These are phyloP conservation scores for Wakefieldia striispora DNA, from an alignment of 768 basidiomycete genomes.

Conservation along the genomic window DNA sequence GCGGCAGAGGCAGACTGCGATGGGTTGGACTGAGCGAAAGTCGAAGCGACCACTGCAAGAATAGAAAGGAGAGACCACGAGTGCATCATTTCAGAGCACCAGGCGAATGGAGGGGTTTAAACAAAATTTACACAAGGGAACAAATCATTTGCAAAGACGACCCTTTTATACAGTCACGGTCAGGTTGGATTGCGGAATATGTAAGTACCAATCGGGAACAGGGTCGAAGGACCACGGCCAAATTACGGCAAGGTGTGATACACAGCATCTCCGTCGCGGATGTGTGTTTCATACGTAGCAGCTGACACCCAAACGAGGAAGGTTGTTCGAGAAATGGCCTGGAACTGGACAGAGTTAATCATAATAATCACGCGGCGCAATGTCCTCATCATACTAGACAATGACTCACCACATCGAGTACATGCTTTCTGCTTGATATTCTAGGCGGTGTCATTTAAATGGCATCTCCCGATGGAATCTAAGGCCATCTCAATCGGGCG, in stretches of 20 bases:
- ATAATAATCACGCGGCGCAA: too few species aligned
- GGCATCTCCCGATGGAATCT: too few species aligned
- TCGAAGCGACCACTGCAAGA: slow-evolving; percentile 19
- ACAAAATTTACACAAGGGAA: slow-evolving; percentile 24
- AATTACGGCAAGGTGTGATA: slow-evolving; percentile 1
- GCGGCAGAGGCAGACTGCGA: slow-evolving; percentile 20
- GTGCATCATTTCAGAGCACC: slow-evolving; percentile 23
- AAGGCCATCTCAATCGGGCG: too few species aligned
- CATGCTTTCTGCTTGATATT: too few species aligned
- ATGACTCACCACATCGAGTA: too few species aligned
- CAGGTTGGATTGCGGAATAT: background rate
- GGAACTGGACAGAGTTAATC: too few species aligned
- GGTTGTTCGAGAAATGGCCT: too few species aligned
- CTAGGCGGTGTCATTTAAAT: too few species aligned
- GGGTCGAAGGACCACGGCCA: background rate
- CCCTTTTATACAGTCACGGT: slow-evolving; percentile 23
- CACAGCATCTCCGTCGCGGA: too few species aligned
- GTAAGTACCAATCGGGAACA: background rate
- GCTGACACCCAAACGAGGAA: too few species aligned
- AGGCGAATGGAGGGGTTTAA: slow-evolving; percentile 1
- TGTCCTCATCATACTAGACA: too few species aligned
- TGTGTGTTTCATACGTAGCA: too few species aligned
- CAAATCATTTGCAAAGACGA: background rate
- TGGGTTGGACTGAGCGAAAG: slow-evolving; percentile 15
- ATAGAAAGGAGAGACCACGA: slow-evolving; percentile 30